Percentiles rank a stretch among this genome's conserved stretches.
These are phyloP conservation scores for Lathyrus tuberosus DNA, from an alignment of 306 rosid species.

Conservation along the genomic window DNA sequence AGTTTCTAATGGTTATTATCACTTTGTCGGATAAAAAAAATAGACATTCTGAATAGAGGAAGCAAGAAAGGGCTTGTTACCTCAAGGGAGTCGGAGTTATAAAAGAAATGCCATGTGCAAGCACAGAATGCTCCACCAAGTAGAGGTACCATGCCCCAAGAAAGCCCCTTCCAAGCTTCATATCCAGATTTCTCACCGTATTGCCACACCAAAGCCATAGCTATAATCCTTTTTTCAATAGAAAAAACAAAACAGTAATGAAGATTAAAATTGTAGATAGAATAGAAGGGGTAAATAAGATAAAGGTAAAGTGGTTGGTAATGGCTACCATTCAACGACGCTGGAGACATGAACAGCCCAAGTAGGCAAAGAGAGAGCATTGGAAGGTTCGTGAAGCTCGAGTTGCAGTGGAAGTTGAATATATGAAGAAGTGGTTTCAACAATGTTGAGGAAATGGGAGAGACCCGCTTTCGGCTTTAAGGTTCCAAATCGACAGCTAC, in stretches of 20 bases:
- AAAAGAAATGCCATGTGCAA: constrained; percentile 98
- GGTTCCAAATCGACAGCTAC: constrained; percentile 1
- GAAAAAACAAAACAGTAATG: background rate
- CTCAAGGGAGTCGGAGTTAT: constrained; percentile 87
- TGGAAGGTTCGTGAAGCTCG: constrained; percentile 72
- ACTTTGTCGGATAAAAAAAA: no score
- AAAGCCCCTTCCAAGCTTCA: constrained; percentile 90
- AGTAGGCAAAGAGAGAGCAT: constrained; percentile 93
- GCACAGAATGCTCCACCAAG: constrained; percentile 97
- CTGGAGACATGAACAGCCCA: constrained; percentile 96
- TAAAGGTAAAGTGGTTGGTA: background rate
- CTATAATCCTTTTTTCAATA: constrained; percentile 66
- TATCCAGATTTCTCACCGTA: constrained; percentile 78
- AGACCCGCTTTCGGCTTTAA: constrained; percentile 43
- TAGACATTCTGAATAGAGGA: background rate
- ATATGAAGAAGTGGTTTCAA: constrained; percentile 63
- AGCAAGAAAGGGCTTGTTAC: no score
- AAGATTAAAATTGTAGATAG: background rate
- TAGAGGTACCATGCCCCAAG: constrained; percentile 98
- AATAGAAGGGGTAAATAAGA: background rate
- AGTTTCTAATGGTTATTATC: no score
- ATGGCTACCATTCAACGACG: constrained; percentile 72
- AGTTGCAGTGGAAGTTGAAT: constrained; percentile 54
- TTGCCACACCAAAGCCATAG: constrained; percentile 97
- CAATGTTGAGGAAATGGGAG: constrained; percentile 50